phyloP scores from a whole-genome alignment of 192 early-diverging fungal genomes.

The Coemansia sp. region DNA sequence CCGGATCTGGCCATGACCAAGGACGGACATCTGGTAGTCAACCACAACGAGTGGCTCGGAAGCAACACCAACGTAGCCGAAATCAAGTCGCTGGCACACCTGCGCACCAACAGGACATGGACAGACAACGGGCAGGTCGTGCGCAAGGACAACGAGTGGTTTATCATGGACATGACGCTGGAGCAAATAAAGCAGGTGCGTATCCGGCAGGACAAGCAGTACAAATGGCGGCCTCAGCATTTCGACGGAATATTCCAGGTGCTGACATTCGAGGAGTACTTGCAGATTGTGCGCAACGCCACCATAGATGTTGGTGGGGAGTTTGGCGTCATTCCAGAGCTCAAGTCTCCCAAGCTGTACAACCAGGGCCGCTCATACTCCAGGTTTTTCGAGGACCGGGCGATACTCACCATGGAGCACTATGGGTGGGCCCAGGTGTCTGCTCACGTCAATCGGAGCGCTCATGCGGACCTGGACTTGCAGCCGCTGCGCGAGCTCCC shows the following conservation, averaged over 20 bases:
- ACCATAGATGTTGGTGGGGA: constrained; percentile 24
- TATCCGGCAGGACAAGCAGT: constrained; percentile 23
- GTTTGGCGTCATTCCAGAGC: constrained; percentile 49
- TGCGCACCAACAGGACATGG: constrained; percentile 40
- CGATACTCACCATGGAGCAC: constrained; percentile 34
- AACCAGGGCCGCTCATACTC: constrained; percentile 28
- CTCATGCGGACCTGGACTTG: constrained; percentile 21
- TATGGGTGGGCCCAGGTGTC: constrained; percentile 41
- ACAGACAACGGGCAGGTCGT: constrained; percentile 2
- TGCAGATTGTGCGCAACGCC: constrained; percentile 41
- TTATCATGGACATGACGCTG: constrained; percentile 48
- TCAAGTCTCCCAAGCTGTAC: constrained; percentile 50
- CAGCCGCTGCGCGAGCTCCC: constrained; percentile 8
- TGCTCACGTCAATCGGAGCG: constrained; percentile 12
- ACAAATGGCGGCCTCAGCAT: constrained; percentile 37
- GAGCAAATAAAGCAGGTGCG: constrained; percentile 34
- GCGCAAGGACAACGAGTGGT: constrained; percentile 41
- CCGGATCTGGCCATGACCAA: constrained; percentile 46
- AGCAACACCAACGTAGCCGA: constrained; percentile 31
- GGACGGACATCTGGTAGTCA: constrained; percentile 51
- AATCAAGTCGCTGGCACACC: constrained; percentile 24
- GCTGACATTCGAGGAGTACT: constrained; percentile 50
- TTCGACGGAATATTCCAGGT: constrained; percentile 43
- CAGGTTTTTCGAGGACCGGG: constrained; percentile 50
- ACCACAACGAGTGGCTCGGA: constrained; percentile 54